A percentile compares a stretch with the other conserved stretches of the same genome.
phyloP scores from a whole-genome alignment of 495 filamentous ascomycete genomes.

The Penicillium chermesinum region DNA sequence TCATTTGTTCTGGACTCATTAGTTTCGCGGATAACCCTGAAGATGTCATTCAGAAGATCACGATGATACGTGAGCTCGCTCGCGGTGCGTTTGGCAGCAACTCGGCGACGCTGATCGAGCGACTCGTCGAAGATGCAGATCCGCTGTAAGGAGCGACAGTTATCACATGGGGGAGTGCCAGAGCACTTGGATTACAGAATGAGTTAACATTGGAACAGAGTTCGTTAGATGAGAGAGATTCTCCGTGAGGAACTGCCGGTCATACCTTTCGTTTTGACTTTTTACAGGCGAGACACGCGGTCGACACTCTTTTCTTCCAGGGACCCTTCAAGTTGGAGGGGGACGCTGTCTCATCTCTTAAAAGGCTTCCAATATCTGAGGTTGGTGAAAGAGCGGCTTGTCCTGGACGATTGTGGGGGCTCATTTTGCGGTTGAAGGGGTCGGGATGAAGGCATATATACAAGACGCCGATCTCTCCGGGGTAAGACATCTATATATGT shows the following conservation, averaged over 20 bases:
- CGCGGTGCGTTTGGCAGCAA: constrained; percentile 45
- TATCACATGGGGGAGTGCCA: constrained; percentile 37
- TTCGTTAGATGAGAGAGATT: too few relatives aligned
- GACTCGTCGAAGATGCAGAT: constrained; percentile 46
- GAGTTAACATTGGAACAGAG: too few relatives aligned
- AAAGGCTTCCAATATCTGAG: constrained; percentile 17
- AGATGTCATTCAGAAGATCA: constrained; percentile 37
- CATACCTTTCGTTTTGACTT: constrained; percentile 44
- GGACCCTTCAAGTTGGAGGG: not conserved
- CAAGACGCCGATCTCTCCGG: not conserved
- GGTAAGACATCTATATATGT: not conserved
- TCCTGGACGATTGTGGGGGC: constrained; percentile 22
- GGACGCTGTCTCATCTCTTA: constrained; percentile 13
- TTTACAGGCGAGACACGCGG: constrained; percentile 44
- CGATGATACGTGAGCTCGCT: constrained; percentile 43
- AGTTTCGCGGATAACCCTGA: constrained; percentile 34
- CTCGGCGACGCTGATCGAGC: constrained; percentile 43
- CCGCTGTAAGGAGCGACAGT: constrained; percentile 36
- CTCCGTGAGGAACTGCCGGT: too few relatives aligned
- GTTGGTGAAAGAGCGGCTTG: constrained; percentile 27
- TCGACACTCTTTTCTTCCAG: constrained; percentile 43
- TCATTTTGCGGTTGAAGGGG: constrained; percentile 17
- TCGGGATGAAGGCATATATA: constrained; percentile 1
- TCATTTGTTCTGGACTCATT: constrained; percentile 23
- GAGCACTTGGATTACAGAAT: constrained; percentile 32